Base-by-base conservation (phyloP, 2,329 filamentous ascomycete genomes). In the Penicillium sp. region DNA sequence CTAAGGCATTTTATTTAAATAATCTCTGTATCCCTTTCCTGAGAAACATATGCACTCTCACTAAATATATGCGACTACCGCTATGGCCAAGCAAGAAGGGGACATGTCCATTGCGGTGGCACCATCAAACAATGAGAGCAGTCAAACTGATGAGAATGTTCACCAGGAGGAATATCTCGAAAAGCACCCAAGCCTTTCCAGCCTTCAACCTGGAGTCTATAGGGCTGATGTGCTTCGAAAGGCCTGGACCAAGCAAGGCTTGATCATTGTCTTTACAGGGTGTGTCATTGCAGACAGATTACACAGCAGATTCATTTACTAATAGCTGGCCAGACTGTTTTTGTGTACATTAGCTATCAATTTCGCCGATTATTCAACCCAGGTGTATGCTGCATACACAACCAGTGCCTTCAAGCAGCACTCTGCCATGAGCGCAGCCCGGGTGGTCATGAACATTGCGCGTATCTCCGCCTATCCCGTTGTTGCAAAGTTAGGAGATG, bases 401-500 rank as follows among this genome's bases (percentile, higher is more conserved):
- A 69, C 66, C 9, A 67, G 64, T 38, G 48, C 58, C 10, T 69
- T 69, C 56, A 64, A 63, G 42, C 58, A 67, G 23, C 67, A 69
- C 41, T 69, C 67, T 7, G 59, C 63, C 10, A 64, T 68, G 63
- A 65, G 63, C 29, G 63, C 63, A 6, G 62, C 63, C 5, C 56
- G 60, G 1, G 66, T 70, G 3, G 66, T 69, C 2, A 63, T 57
- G 45, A 67, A 66, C 21, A 69, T 69, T 10, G 62, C 67, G 0
- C 58, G 62, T 3, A 65, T 69, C 35, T 65, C 61, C n/a, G 60
- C 67, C 4, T 70, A 64, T 58, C 67, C 67, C 2, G 59, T 70
- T 23, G 64, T 70, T 56, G 67, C 67, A 8, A 70, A 70, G 25
- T 42, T 70, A 9, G 61, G 65, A 17, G 66, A 68, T 54, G 66